Conservation (phyloP, 768 basidiomycete species). For the Russula vinacea region DNA sequence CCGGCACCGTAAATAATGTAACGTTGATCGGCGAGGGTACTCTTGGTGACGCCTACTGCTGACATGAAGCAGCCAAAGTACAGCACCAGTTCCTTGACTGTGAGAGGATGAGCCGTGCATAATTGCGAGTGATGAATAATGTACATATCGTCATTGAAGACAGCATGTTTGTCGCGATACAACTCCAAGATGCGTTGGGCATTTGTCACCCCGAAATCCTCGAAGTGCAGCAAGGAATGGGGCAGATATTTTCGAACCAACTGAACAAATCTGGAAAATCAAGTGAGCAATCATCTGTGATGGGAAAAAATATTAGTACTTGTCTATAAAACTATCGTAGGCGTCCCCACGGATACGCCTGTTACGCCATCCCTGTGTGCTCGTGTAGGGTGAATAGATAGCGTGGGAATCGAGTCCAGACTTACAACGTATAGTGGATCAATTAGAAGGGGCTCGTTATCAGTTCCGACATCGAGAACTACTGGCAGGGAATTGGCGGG, state of each 20-base stretch:
- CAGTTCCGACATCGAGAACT: conserved; percentile 72
- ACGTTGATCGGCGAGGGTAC: conserved; percentile 66
- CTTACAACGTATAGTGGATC: conserved; percentile 67
- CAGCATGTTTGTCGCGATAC: conserved; percentile 60
- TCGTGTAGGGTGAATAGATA: conserved; percentile 1
- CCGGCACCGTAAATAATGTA: conserved; percentile 79
- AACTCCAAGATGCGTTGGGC: conserved; percentile 63
- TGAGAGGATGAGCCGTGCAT: not conserved
- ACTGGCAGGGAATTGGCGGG: conserved; percentile 58
- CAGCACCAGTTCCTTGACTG: conserved; percentile 75
- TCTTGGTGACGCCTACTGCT: conserved; percentile 62
- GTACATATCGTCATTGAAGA: conserved; percentile 86
- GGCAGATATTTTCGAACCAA: conserved; percentile 72
- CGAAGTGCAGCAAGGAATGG: conserved; percentile 69
- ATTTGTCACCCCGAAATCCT: conserved; percentile 80
- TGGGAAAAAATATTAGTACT: conserved; percentile 38
- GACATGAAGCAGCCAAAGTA: conserved; percentile 71
- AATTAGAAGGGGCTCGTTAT: conserved; percentile 60
- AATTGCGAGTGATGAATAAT: conserved; percentile 14
- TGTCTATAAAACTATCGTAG: conserved; percentile 78
- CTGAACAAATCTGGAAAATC: conserved; percentile 58
- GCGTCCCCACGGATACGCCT: conserved; percentile 65
- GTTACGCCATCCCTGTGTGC: conserved; percentile 64
- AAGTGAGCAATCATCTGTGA: not conserved
- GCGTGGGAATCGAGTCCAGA: conserved; percentile 15